Conservation (phyloP, 2,329 filamentous ascomycete genomes). For the Leptographium procerum region DNA sequence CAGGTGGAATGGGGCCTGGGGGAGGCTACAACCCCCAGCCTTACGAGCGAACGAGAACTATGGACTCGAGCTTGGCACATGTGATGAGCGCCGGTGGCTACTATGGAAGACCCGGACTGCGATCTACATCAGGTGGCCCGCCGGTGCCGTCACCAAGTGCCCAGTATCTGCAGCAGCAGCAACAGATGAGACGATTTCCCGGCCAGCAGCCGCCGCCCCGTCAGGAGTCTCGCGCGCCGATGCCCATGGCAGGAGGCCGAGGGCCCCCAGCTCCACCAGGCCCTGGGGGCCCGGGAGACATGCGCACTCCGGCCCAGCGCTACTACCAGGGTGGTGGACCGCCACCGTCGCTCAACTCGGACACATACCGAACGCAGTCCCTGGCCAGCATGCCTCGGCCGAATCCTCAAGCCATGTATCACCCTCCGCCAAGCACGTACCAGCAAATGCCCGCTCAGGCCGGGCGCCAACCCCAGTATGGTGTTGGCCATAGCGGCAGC, state of each 20-base stretch:
- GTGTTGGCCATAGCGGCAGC: constrained; percentile 29
- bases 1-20: constrained; percentile 13
- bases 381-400: constrained; percentile 61
- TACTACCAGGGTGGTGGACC: constrained; percentile 52
- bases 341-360: constrained; percentile 64
- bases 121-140: constrained; percentile 38
- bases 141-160: constrained; percentile 30
- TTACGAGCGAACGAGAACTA: constrained; percentile 29
- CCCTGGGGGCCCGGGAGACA: constrained; percentile 28
- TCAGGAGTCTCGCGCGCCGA: constrained; percentile 48
- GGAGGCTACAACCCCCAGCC: constrained; percentile 22
- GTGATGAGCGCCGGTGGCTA: constrained; percentile 28
- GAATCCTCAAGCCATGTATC: constrained; percentile 51
- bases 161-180: constrained; percentile 37
- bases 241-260: constrained; percentile 11
- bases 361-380: constrained; percentile 86
- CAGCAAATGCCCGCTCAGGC: constrained; percentile 58
- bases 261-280: background rate
- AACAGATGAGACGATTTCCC: constrained; percentile 34
- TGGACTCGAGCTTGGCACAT: constrained; percentile 29
- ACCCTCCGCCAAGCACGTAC: constrained; percentile 49
- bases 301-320: constrained; percentile 40
- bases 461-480: constrained; percentile 69
- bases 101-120: constrained; percentile 33
- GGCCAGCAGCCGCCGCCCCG: constrained; percentile 19